These are phyloP conservation scores for Claviceps humidiphila DNA, from an alignment of 2,329 filamentous ascomycete genomes.

Conservation along the genomic window DNA sequence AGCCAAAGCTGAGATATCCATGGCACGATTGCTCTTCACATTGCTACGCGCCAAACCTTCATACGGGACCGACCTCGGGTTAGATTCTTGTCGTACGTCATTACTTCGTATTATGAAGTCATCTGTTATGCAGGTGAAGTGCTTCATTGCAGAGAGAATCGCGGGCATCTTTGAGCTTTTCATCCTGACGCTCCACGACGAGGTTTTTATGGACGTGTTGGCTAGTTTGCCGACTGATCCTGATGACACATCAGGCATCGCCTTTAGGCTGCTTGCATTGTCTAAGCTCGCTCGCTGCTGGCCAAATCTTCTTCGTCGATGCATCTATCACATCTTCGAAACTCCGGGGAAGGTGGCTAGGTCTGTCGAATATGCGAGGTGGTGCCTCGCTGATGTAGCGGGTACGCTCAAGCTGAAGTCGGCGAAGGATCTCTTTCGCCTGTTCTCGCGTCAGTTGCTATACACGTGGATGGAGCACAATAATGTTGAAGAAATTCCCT, in stretches of 20 bases:
- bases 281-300: slow-evolving; percentile 67
- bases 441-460: slow-evolving; percentile 80
- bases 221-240: slow-evolving; percentile 61
- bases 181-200: slow-evolving; percentile 70
- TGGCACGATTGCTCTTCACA: slow-evolving; percentile 56
- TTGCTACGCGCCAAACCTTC: slow-evolving; percentile 54
- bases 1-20: slow-evolving; percentile 48
- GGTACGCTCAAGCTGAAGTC: slow-evolving; percentile 48
- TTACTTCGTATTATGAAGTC: slow-evolving; percentile 59
- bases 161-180: slow-evolving; percentile 68
- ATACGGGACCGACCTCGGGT: slow-evolving; percentile 47
- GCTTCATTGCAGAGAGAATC: slow-evolving; percentile 55
- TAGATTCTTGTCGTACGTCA: slow-evolving; percentile 52
- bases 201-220: slow-evolving; percentile 75
- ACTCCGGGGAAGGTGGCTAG: slow-evolving; percentile 59
- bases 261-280: slow-evolving; percentile 65
- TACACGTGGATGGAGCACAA: slow-evolving; percentile 76
- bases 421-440: slow-evolving; percentile 57
- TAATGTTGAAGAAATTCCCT: slow-evolving; percentile 61
- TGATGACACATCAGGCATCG: slow-evolving; percentile 67
- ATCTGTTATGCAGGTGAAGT: slow-evolving; percentile 60
- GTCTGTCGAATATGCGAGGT: slow-evolving; percentile 56
- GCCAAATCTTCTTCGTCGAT: slow-evolving; percentile 74
- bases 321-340: slow-evolving; percentile 91
- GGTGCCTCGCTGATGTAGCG: slow-evolving; percentile 57